Evolutionary conservation across 139 green algal genomes (phyloP), one percentile per base, ranked within the genome.

Genomic region (Edaphochlamys debaryana): DNA sequence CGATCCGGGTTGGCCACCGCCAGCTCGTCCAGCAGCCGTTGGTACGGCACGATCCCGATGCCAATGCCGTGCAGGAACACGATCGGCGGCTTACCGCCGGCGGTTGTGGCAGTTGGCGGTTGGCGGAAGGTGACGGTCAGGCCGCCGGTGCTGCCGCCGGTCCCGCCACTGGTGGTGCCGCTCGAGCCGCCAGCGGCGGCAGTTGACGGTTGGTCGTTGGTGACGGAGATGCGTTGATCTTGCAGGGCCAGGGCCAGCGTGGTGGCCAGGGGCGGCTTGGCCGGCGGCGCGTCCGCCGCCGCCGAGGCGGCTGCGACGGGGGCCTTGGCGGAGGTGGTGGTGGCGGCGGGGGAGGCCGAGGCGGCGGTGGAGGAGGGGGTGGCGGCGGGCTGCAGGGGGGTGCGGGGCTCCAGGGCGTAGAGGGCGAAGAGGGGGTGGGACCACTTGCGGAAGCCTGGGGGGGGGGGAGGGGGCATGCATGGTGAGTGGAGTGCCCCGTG

Each of bases 51-150:
- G 36, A 84, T 29, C 6, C 78, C 78, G 36, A 84, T 76, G 50
- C 78, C 78, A n/a, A 84, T 62, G 29, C 78, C 78, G n/a, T 84
- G 78, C 78, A 84, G 27, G 50, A 84, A 67, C 25, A 84, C 78
- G 66, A 84, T 60, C 3, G 78, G 78, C 4, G 66, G 34, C 77
- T 25, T 62, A n/a, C n/a, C n/a, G n/a, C n/a, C n/a, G 52, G 52
- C 20, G 13, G 52, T 62, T 25, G 52, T 62, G 52, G 52, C 20
- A 20, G 52, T 62, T 25, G 52, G n/a, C n/a, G n/a, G n/a, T n/a
- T n/a, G n/a, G n/a, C n/a, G n/a, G 50, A 9, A 9, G 6, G 50
- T 17, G 50, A 22, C 50, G 50, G 2, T 58, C 15, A 15, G 11
- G 50, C 20, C 25, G 50, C 50, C 25, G 50, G 20, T 58, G 8